Evolutionary conservation across 139 green algal genomes (phyloP).

Genomic region (Coccomyxa sp.): DNA sequence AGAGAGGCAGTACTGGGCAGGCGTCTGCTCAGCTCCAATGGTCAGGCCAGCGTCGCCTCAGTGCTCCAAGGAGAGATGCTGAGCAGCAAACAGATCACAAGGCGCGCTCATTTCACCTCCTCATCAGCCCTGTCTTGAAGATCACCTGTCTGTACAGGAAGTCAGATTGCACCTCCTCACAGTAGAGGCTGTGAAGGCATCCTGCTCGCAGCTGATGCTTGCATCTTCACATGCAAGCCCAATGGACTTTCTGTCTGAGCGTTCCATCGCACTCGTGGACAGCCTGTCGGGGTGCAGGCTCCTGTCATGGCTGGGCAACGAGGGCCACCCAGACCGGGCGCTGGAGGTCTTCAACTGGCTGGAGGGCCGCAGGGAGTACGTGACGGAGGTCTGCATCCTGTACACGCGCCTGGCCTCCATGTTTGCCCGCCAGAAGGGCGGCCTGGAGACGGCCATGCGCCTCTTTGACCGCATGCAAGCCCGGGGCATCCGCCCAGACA

Average conservation of each 20-base stretch:
- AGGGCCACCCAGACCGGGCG: background rate
- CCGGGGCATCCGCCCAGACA: constrained; percentile 25
- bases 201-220: too few species aligned
- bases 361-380: background rate
- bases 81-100: constrained; percentile 9
- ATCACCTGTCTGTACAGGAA: too few species aligned
- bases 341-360: constrained; percentile 20
- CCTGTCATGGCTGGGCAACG: constrained; percentile 7
- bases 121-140: background rate
- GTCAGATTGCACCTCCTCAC: too few species aligned
- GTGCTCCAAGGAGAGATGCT: constrained; percentile 3
- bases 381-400: constrained; percentile 4
- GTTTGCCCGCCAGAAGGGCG: constrained; percentile 1
- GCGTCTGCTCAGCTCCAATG: background rate
- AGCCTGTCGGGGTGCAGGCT: constrained; percentile 9
- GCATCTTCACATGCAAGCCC: too few species aligned
- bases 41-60: background rate
- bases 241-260: too few species aligned
- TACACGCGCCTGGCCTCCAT: constrained; percentile 38
- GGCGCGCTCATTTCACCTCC: background rate
- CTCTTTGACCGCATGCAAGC: constrained; percentile 38
- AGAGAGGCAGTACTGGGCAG: background rate
- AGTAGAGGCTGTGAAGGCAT: too few species aligned
- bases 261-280: too few species aligned
- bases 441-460: constrained; percentile 17